These are phyloP conservation scores for Pittosporum tobira DNA, from an alignment of 129 eudicot genomes.

Conservation along the genomic window DNA sequence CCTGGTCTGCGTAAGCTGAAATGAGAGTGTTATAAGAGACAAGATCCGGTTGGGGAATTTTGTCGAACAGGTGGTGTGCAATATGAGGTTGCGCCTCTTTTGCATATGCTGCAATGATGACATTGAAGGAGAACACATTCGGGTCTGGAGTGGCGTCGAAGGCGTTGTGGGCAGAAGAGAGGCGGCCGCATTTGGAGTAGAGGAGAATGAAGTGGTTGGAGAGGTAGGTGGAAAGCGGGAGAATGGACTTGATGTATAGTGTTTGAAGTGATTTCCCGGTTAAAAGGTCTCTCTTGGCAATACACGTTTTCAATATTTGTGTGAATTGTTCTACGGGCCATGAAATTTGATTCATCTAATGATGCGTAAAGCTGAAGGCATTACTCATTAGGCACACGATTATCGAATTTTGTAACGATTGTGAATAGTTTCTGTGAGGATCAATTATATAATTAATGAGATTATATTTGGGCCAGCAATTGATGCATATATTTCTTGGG, in stretches of 20 bases:
- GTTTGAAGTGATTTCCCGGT: constrained; percentile 45
- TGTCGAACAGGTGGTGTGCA: constrained; percentile 74
- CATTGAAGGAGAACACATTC: constrained; percentile 66
- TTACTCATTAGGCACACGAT: background rate
- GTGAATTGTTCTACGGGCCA: constrained; percentile 2
- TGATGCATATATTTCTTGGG: too few species aligned
- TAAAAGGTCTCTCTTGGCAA: background rate
- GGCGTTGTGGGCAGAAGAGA: constrained; percentile 48
- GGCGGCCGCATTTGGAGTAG: constrained; percentile 74
- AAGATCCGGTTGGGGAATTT: constrained; percentile 64
- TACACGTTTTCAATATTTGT: background rate
- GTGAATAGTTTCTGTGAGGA: too few species aligned
- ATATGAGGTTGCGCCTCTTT: constrained; percentile 41
- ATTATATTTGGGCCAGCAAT: too few species aligned
- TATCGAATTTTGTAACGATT: too few species aligned
- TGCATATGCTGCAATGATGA: constrained; percentile 59
- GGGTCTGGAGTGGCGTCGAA: constrained; percentile 41
- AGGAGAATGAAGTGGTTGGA: constrained; percentile 81
- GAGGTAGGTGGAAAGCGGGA: constrained; percentile 41
- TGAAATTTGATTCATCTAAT: constrained; percentile 3
- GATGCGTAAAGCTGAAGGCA: background rate
- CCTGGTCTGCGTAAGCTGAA: constrained; percentile 61
- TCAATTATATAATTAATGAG: too few species aligned
- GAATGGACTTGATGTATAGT: constrained; percentile 39
- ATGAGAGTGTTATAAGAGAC: constrained; percentile 74